Base-by-base conservation (phyloP, 768 basidiomycete species). In the Phylloporus rhodoxanthus region DNA sequence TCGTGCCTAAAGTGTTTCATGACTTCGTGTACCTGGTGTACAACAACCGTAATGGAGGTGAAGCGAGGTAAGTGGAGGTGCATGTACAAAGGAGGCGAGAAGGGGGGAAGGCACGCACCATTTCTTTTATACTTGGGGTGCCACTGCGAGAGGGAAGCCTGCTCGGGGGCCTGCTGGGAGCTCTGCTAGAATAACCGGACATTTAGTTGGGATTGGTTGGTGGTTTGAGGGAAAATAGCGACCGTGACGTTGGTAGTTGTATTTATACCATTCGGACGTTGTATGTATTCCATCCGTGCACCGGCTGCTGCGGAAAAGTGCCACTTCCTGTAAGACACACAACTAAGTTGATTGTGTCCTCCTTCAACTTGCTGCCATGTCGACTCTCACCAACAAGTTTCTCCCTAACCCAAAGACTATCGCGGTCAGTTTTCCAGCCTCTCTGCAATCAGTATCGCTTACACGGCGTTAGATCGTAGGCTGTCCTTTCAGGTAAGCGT, bases 401-500 rank as follows among this genome's bases (percentile, higher is more conserved):
- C 54, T 69, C 42, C 61, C 72, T 3, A 70, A 85, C 49, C 88
- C 90, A 30, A 84, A 80, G 71, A 91, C 87, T 0, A 76, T 81
- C 33, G 88, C 87, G 43, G 91, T 93, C 64, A 68, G 89, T 78
- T n/a, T 11, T 37, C 11, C n/a, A 33, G 14, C 34, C 28, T 30
- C 20, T 50, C 25, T 38, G 20, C 23, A 45, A 34, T 17, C 20
- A 5, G 8, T 2, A 25, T 26, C 28, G n/a, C 53, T 59, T 45
- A 61, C 42, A 51, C 52, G 47, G 32, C 32, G 42, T 32, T 53
- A 93, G 86, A 88, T 98, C 60, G 84, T 98, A 25, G 92, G 91
- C 23, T 96, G 93, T 71, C 94, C 94, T 14, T 96, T 96, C 78
- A 91, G 88, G 92, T 91, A 60, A 65, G 81, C 72, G 14, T 33